These are phyloP conservation scores for Colletotrichum lentis DNA, from an alignment of 2,329 filamentous ascomycete species.

Conservation along the genomic window DNA sequence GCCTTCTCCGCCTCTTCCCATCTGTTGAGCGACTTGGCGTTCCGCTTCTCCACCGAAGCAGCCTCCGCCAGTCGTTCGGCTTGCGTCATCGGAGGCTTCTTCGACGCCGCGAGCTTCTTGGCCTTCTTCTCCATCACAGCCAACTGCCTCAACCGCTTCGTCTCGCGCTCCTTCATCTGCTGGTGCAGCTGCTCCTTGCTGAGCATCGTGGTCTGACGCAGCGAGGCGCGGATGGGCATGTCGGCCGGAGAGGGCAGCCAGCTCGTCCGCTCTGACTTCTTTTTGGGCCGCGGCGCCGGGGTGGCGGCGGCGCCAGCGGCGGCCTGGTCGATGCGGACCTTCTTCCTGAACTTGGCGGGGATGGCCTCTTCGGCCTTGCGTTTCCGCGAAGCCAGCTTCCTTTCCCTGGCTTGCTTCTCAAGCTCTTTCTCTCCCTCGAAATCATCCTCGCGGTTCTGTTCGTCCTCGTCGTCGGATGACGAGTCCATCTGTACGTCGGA, in stretches of 20 bases:
- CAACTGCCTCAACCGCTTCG: constrained; percentile 74
- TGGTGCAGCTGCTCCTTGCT: constrained; percentile 71
- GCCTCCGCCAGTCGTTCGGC: constrained; percentile 85
- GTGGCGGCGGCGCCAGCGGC: constrained; percentile 39
- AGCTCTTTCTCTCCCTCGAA: constrained; percentile 88
- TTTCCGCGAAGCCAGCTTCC: constrained; percentile 74
- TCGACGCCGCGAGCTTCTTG: constrained; percentile 75
- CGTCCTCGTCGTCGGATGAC: constrained; percentile 83
- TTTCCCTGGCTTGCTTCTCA: constrained; percentile 76
- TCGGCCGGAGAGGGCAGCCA: constrained; percentile 66
- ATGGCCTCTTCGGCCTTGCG: constrained; percentile 81
- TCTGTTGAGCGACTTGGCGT: constrained; percentile 87
- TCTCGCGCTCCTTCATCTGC: constrained; percentile 78
- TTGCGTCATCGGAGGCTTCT: constrained; percentile 86
- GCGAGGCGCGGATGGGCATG: constrained; percentile 66
- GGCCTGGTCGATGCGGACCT: constrained; percentile 71
- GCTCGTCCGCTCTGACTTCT: constrained; percentile 67
- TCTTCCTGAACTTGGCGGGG: constrained; percentile 75
- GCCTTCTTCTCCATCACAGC: constrained; percentile 72
- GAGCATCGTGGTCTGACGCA: constrained; percentile 64
- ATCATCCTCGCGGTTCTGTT: constrained; percentile 72
- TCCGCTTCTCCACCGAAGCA: constrained; percentile 81
- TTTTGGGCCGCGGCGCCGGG: constrained; percentile 61
- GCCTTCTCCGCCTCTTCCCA: constrained; percentile 95
- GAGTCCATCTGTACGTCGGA: constrained; percentile 88